phyloP scores from a whole-genome alignment of 495 filamentous ascomycete genomes.

The Lichina pygmaea region DNA sequence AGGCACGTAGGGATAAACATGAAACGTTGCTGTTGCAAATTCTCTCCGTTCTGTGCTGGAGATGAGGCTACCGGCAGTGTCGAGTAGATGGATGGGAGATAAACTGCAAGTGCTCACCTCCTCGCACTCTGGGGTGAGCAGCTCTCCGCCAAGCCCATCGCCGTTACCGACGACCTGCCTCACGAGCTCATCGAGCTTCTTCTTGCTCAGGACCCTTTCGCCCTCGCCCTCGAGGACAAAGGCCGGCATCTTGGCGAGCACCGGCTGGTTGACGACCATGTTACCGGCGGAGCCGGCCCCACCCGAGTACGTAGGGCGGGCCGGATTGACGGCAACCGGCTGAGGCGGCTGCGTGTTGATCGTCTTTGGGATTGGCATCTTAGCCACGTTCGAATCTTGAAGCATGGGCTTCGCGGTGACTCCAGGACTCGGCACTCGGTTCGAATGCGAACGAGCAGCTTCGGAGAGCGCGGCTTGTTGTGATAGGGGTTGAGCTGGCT shows the following conservation, averaged over 20 bases:
- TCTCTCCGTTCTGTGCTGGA: too few species aligned
- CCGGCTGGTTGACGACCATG: slow-evolving; percentile 67
- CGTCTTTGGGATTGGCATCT: slow-evolving; percentile 56
- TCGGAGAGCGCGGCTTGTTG: slow-evolving; percentile 34
- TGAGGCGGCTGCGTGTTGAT: slow-evolving; percentile 42
- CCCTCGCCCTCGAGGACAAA: slow-evolving; percentile 74
- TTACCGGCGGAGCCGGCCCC: slow-evolving; percentile 44
- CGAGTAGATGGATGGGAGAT: neutral
- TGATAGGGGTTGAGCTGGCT: slow-evolving; percentile 28
- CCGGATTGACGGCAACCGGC: slow-evolving; percentile 39
- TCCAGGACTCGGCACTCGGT: slow-evolving; percentile 11
- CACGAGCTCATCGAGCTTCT: slow-evolving; percentile 86
- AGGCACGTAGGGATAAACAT: too few species aligned
- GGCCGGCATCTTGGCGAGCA: slow-evolving; percentile 48
- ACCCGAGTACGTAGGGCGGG: slow-evolving; percentile 52
- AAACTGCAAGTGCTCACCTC: slow-evolving; percentile 30
- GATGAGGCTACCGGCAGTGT: neutral
- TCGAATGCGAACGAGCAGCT: slow-evolving; percentile 29
- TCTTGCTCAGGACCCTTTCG: slow-evolving; percentile 74
- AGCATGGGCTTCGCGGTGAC: slow-evolving; percentile 11
- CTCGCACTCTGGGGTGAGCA: slow-evolving; percentile 72
- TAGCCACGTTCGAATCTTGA: slow-evolving; percentile 2
- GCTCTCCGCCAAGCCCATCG: slow-evolving; percentile 36
- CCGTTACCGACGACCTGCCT: slow-evolving; percentile 71
- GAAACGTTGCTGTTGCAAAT: too few species aligned